Evolutionary conservation across 306 rosid genomes (phyloP), one percentile per base, ranked within the genome.

Genomic region (Begonia masoniana): DNA sequence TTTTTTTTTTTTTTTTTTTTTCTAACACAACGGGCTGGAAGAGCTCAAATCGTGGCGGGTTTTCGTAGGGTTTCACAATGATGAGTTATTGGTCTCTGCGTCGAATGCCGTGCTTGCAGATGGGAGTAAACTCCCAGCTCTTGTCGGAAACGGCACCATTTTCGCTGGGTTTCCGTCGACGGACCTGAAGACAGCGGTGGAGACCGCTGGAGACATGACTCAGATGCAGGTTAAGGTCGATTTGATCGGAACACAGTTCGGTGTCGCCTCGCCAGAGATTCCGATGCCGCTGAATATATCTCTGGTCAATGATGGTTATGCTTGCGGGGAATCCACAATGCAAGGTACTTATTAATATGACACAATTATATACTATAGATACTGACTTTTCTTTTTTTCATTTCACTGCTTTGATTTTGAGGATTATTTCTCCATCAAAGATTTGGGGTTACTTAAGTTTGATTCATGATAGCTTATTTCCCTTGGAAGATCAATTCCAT

Each of bases 11-110:
- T n/a, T n/a, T n/a, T n/a, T n/a, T n/a, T n/a, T n/a, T n/a, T n/a
- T 12, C 87, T 83, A 53, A 92, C n/a, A 87, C 85, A 83, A 81
- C 71, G 99, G 93, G 10, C 76, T 52, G 19, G 76, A 78, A 10
- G 89, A 81, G 41, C 89, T 92, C 55, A 79, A 83, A 71, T 78
- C 96, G 0, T 92, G 95, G 96, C 73, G 61, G 58, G 99, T 78
- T 52, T 83, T 72, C 63, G 94, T 92, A 1, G 88, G 84, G 15
- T 92, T 92, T 70, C 76, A 66, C 51, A 81, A 92, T 63, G 36
- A 64, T 36, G 96, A 86, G 83, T 21, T 11, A 21, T 58, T 92
- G 56, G 87, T 74, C 59, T 86, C 96, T 1, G 99, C 99, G 1
- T 58, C 83, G 5, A 68, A 76, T 52, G 95, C 89, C 0, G 76